Base-by-base conservation (phyloP, 129 eudicot species). In the Flaveria bidentis region DNA sequence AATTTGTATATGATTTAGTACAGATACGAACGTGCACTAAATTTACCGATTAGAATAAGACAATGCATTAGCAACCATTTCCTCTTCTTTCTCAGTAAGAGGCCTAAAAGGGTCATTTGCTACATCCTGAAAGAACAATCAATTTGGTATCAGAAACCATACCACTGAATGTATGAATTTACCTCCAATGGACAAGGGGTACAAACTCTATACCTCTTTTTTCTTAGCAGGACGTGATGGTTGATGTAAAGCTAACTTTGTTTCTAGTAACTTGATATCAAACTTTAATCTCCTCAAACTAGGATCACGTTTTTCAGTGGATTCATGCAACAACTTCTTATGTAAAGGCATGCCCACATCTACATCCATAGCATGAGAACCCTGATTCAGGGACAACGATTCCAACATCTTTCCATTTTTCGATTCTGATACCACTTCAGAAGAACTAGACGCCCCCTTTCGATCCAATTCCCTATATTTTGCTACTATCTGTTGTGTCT, bases 1-100 rank as follows among this genome's bases (percentile, higher is more conserved):
- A 1, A 30, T 46, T 41, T 81, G 56, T 2, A 22, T 23, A 64
- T 14, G 46, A 12, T 13, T 51, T 72, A 53, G 58, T 72, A 72
- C 1, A 52, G 22, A 75, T 1, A 13, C 16, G n/a, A n/a, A 60
- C 7, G 7, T 4, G 71, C 33, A 5, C 69, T 28, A 25, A 51
- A 22, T 10, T 68, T 85, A 94, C 99, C 96, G 65, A 65, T 72
- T 76, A 42, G 83, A 74, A 69, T 84, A 84, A 50, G 87, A 85
- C 1, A 89, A 73, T 5, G 94, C 99, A 51, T 41, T 76, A 22
- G 67, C 8, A 84, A 91, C 94, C 77, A 84, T 84, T 17, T 64
- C 63, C 83, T 65, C 75, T 65, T 91, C 99, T 58, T 94, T 96
- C 61, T 83, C 55, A 0, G 90, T 79, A 69, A 94, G 99, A 47